Conservation (phyloP, 225 moss, liverwort and hornwort genomes). For the Neckera pumila region DNA sequence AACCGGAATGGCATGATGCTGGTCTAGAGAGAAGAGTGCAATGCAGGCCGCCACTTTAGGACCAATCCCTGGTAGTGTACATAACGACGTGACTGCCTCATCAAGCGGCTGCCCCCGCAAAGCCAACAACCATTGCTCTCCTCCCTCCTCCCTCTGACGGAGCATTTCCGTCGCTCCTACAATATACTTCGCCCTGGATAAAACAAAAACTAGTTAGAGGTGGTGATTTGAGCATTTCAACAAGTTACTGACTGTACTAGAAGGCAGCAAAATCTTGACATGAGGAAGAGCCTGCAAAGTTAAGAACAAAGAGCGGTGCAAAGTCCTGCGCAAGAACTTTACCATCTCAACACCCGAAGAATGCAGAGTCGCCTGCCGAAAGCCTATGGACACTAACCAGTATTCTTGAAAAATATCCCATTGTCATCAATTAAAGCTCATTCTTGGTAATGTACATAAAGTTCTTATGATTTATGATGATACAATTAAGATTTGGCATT, state of each 20-base stretch:
- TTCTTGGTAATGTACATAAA: too few relatives aligned
- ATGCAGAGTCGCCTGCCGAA: background rate
- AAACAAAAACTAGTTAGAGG: background rate
- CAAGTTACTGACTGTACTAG: background rate
- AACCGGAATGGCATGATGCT: slow-evolving; percentile 97
- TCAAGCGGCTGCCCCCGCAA: slow-evolving; percentile 56
- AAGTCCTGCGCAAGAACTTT: background rate
- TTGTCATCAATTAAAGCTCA: background rate
- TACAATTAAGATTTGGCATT: background rate
- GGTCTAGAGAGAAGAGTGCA: slow-evolving; percentile 95
- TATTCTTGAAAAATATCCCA: background rate
- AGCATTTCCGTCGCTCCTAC: slow-evolving; percentile 63
- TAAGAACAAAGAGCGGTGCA: background rate
- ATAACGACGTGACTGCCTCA: slow-evolving; percentile 57
- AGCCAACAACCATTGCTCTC: slow-evolving; percentile 69
- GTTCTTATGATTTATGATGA: background rate
- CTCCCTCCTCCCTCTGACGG: slow-evolving; percentile 54
- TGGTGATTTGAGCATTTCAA: background rate
- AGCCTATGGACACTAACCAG: background rate
- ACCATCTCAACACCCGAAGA: background rate
- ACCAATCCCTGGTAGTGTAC: slow-evolving; percentile 85
- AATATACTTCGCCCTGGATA: slow-evolving; percentile 73
- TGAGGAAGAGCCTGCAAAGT: background rate
- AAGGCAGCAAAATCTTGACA: background rate
- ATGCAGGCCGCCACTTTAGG: slow-evolving; percentile 99